A percentile compares a stretch with the other conserved stretches of the same genome.
Conservation (phyloP, 306 rosid genomes). For the Vicia villosa region DNA sequence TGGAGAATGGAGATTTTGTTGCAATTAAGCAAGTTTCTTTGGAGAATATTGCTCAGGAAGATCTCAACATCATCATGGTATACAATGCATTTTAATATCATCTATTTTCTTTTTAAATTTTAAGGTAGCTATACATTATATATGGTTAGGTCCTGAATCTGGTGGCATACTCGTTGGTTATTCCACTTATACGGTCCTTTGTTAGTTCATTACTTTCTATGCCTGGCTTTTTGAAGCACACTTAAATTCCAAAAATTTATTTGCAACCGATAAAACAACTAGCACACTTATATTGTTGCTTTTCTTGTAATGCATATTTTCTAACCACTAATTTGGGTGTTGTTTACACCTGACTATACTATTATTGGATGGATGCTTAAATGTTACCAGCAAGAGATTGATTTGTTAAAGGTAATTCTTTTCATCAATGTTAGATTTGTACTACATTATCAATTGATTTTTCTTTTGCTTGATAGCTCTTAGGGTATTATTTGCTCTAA, state of each 20-base stretch:
- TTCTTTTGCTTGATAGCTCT: conserved; percentile 27
- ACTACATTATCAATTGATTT: conserved; percentile 18
- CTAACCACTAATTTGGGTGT: conserved; percentile 46
- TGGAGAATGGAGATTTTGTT: conserved; percentile 97
- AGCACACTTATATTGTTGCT: conserved; percentile 26
- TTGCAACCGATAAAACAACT: conserved; percentile 6
- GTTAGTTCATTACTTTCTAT: conserved; percentile 8
- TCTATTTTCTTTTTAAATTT: background rate
- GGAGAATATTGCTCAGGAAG: conserved; percentile 99
- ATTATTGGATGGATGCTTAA: conserved; percentile 44
- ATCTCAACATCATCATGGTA: conserved; percentile 98
- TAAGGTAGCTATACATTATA: background rate
- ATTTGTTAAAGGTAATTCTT: conserved; percentile 80
- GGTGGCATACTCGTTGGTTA: conserved; percentile 17
- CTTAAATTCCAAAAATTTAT: conserved; percentile 17
- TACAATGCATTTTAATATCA: conserved; percentile 29
- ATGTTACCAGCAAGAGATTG: conserved; percentile 92
- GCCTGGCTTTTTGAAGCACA: background rate
- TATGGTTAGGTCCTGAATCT: conserved; percentile 15
- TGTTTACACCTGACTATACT: conserved; percentile 39
- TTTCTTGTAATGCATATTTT: conserved; percentile 32
- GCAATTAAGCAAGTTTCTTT: conserved; percentile 99
- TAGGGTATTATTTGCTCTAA: conserved; percentile 1
- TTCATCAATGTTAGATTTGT: conserved; percentile 29
- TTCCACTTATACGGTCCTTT: conserved; percentile 2